Conservation (phyloP, 345 rosid species). For the Rhodamnia rubescens region DNA sequence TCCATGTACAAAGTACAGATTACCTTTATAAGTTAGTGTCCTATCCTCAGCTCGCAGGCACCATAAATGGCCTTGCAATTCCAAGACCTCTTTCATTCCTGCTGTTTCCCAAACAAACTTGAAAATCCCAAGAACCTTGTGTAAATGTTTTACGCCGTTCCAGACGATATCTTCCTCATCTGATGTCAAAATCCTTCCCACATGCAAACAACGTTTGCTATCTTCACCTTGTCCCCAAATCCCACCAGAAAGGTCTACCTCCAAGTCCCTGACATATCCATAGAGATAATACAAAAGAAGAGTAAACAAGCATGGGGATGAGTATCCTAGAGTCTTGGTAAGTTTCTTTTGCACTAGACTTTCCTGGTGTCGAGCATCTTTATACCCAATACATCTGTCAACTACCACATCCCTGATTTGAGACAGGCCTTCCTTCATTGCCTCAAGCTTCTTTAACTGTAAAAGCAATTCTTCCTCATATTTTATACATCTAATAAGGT, state of each 20-base stretch:
- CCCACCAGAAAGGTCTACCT: conserved; percentile 61
- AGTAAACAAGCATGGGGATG: conserved; percentile 66
- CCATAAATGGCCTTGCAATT: conserved; percentile 63
- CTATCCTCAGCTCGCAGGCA: conserved; percentile 44
- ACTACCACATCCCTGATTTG: conserved; percentile 57
- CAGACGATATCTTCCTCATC: conserved; percentile 37
- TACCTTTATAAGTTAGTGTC: conserved; percentile 34
- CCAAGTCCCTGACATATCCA: conserved; percentile 52
- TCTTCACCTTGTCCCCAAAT: conserved; percentile 17
- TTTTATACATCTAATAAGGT: conserved; percentile 41
- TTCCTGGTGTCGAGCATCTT: conserved; percentile 59
- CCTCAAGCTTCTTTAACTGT: conserved; percentile 49
- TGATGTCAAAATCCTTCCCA: conserved; percentile 66
- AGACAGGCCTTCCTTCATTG: conserved; percentile 75
- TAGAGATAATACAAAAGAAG: conserved; percentile 60
- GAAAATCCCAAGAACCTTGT: conserved; percentile 48
- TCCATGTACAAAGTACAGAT: conserved; percentile 44
- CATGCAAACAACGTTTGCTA: conserved; percentile 18
- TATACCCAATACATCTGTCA: conserved; percentile 57
- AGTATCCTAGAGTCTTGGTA: conserved; percentile 48
- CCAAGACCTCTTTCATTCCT: conserved; percentile 46
- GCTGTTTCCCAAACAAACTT: conserved; percentile 73
- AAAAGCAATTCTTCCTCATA: conserved; percentile 24
- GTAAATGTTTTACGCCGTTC: conserved; percentile 64
- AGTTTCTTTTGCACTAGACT: conserved; percentile 56